These are phyloP conservation scores for Hondaea fermentalgiana DNA, from an alignment of 108 stramenopile genomes.

Conservation along the genomic window DNA sequence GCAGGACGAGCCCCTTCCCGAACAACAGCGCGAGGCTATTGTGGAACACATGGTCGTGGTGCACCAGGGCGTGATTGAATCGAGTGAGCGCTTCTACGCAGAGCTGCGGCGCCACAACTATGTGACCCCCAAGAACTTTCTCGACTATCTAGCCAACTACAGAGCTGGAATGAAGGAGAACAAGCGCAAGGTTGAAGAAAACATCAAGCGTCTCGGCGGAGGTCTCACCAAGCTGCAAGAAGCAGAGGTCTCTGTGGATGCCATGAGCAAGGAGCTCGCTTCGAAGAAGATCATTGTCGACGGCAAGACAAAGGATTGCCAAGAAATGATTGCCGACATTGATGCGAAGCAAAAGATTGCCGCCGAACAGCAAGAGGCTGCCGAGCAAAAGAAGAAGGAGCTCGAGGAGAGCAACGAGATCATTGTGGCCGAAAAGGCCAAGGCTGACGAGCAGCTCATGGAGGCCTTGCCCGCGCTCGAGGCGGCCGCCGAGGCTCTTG, in stretches of 20 bases:
- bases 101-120: slow-evolving; percentile 58
- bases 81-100: slow-evolving; percentile 39
- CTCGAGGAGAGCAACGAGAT: slow-evolving; percentile 36
- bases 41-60: slow-evolving; percentile 53
- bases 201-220: slow-evolving; percentile 50
- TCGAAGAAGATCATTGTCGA: slow-evolving; percentile 41
- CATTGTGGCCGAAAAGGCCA: slow-evolving; percentile 42
- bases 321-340: slow-evolving; percentile 48
- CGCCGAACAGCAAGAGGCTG: slow-evolving; percentile 47
- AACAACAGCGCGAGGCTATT: slow-evolving; percentile 36
- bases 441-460: slow-evolving; percentile 54
- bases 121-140: slow-evolving; percentile 63
- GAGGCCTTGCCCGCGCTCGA: slow-evolving; percentile 59
- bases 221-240: slow-evolving; percentile 58
- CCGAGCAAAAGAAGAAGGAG: slow-evolving; percentile 42
- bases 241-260: slow-evolving; percentile 53
- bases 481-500: slow-evolving; percentile 57
- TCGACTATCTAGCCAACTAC: slow-evolving; percentile 59
- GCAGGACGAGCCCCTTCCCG: slow-evolving; percentile 45
- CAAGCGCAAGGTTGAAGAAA: slow-evolving; percentile 23
- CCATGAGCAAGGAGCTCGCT: slow-evolving; percentile 40
- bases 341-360: slow-evolving; percentile 49
- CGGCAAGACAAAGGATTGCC: slow-evolving; percentile 38
- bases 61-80: slow-evolving; percentile 37
- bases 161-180: slow-evolving; percentile 17